These are phyloP conservation scores for Boletus subcaerulescens DNA, from an alignment of 768 basidiomycete species.

Conservation along the genomic window DNA sequence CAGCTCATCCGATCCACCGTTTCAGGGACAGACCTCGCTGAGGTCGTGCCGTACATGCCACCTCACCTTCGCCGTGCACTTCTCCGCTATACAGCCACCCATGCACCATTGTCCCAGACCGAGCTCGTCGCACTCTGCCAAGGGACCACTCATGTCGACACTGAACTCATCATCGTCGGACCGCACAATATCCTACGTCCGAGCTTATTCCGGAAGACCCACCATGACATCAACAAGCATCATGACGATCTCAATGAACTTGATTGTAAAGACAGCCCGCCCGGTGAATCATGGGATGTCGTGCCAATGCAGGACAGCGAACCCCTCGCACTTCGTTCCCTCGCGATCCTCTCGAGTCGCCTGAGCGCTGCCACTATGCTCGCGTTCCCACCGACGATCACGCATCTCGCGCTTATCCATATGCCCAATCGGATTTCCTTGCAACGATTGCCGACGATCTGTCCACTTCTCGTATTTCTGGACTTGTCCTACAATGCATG, in stretches of 20 bases:
- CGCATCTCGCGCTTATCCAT: conserved; percentile 56
- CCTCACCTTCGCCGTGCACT: conserved; percentile 57
- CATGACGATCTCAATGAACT: neutral
- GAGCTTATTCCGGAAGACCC: conserved; percentile 37
- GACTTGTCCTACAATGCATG: conserved; percentile 69
- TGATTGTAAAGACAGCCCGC: neutral
- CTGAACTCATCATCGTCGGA: conserved; percentile 65
- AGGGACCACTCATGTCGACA: conserved; percentile 51
- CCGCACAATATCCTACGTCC: conserved; percentile 45
- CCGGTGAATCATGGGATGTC: conserved; percentile 41
- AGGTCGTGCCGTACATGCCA: conserved; percentile 51
- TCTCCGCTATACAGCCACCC: conserved; percentile 56
- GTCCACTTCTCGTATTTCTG: conserved; percentile 59
- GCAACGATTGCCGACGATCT: conserved; percentile 53
- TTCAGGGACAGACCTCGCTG: conserved; percentile 42
- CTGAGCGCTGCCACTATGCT: conserved; percentile 45
- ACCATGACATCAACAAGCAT: neutral
- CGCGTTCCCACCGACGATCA: conserved; percentile 61
- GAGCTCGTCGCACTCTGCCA: conserved; percentile 52
- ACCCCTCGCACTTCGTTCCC: conserved; percentile 37
- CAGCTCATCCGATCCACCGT: conserved; percentile 42
- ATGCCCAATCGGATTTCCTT: conserved; percentile 48
- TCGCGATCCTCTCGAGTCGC: conserved; percentile 50
- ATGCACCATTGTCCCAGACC: conserved; percentile 49
- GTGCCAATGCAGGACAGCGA: conserved; percentile 28